Evolutionary conservation across 192 early-diverging fungal species (phyloP).

Genomic region (Rhizophagus prolifer): DNA sequence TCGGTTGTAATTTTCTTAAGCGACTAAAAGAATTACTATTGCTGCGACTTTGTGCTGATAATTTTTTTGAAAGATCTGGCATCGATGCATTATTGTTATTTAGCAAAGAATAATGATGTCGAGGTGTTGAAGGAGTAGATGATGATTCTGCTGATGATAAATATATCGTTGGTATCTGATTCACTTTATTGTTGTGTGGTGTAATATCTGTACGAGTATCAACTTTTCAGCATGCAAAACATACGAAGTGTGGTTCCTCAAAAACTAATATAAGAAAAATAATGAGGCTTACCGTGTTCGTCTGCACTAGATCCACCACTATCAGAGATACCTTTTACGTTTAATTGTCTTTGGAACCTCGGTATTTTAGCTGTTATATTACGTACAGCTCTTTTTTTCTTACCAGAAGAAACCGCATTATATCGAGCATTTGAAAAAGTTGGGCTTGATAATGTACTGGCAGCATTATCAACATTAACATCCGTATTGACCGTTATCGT

Average conservation of each 20-base stretch:
- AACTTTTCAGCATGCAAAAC: neutral
- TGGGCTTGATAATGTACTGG: neutral
- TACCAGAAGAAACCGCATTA: neutral
- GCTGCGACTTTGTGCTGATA: constrained; percentile 9
- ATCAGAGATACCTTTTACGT: no score
- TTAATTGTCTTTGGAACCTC: neutral
- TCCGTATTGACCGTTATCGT: neutral
- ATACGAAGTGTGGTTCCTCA: neutral
- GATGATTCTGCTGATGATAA: neutral
- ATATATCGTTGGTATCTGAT: constrained; percentile 3
- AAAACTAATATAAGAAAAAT: neutral
- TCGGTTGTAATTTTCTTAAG: neutral
- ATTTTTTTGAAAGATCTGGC: neutral
- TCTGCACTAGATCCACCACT: constrained; percentile 2
- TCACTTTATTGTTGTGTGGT: neutral
- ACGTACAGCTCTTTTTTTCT: neutral
- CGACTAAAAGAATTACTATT: neutral
- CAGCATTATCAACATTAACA: neutral
- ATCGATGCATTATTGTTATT: neutral
- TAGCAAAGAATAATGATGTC: neutral
- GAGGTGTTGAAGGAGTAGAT: neutral
- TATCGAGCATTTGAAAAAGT: neutral
- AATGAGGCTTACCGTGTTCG: neutral
- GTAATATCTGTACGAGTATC: neutral
- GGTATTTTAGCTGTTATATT: neutral